A percentile compares a stretch with the other conserved stretches of the same genome.
phyloP scores from a whole-genome alignment of 441 rosid species.

The Rhodomyrtus psidioides region DNA sequence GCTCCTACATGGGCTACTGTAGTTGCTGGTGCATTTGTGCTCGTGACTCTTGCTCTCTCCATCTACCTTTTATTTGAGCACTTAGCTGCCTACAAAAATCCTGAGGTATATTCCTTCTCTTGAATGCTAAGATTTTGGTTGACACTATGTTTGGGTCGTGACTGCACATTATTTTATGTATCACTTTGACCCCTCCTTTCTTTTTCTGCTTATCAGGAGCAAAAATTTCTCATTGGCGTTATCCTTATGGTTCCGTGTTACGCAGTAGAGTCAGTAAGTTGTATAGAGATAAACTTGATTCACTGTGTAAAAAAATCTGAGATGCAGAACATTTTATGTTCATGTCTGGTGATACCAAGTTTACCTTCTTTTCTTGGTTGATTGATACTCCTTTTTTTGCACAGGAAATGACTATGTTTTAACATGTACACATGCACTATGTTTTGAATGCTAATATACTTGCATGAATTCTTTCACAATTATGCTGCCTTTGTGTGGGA shows the following conservation, averaged over 20 bases:
- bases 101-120: constrained; percentile 51
- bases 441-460: background rate
- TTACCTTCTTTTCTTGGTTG: background rate
- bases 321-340: background rate
- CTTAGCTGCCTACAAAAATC: constrained; percentile 93
- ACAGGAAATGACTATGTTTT: background rate
- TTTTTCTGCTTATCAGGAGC: constrained; percentile 57
- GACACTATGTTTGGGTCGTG: background rate
- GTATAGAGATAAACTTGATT: background rate
- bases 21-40: constrained; percentile 51
- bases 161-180: background rate
- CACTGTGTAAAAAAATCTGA: background rate
- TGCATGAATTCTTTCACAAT: background rate
- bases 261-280: constrained; percentile 83
- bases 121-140: background rate
- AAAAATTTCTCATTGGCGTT: constrained; percentile 94
- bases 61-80: constrained; percentile 84
- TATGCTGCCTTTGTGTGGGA: background rate
- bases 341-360: background rate
- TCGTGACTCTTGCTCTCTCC: constrained; percentile 59
- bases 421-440: background rate
- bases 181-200: background rate
- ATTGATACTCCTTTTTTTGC: background rate
- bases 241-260: constrained; percentile 99
- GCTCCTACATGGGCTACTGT: constrained; percentile 80